Evolutionary conservation across 139 green algal species (phyloP).

Genomic region (Closterium sp.): DNA sequence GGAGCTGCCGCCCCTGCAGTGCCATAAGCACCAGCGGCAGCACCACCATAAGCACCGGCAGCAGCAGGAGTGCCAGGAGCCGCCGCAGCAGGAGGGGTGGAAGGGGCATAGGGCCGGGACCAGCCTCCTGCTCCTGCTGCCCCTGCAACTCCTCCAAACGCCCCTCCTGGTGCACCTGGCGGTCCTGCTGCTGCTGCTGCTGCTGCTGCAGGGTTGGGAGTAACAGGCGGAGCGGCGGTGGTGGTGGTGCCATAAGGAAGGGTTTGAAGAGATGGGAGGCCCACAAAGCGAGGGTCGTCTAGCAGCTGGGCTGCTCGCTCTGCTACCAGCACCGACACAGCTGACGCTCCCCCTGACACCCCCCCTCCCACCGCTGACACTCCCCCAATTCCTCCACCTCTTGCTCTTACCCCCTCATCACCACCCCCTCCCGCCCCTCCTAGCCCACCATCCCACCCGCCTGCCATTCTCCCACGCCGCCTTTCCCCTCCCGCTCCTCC

Average conservation of each 20-base stretch:
- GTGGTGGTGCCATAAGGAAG: not conserved
- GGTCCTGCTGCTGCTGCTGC: too few species aligned
- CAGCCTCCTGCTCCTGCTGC: not conserved
- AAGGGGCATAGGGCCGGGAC: not conserved
- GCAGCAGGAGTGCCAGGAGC: not conserved
- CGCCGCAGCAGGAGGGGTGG: not conserved
- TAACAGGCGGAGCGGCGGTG: not conserved
- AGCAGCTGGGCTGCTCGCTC: slow-evolving; percentile 64
- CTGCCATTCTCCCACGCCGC: not conserved
- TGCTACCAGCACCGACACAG: slow-evolving; percentile 39
- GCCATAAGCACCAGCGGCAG: not conserved
- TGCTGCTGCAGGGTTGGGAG: not conserved
- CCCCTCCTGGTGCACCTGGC: too few species aligned
- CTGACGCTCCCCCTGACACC: not conserved
- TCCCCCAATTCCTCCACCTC: not conserved
- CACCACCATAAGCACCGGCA: not conserved
- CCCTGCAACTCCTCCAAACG: not conserved
- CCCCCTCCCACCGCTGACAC: not conserved
- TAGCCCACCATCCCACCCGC: not conserved
- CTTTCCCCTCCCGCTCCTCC: not conserved
- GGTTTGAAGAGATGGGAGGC: slow-evolving; percentile 18
- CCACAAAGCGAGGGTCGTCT: slow-evolving; percentile 73
- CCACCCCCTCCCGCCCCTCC: too few species aligned
- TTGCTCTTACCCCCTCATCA: not conserved
- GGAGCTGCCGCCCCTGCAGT: slow-evolving; percentile 3